phyloP scores from a whole-genome alignment of 140 eudicot genomes.

The Ambrosia hybrid region DNA sequence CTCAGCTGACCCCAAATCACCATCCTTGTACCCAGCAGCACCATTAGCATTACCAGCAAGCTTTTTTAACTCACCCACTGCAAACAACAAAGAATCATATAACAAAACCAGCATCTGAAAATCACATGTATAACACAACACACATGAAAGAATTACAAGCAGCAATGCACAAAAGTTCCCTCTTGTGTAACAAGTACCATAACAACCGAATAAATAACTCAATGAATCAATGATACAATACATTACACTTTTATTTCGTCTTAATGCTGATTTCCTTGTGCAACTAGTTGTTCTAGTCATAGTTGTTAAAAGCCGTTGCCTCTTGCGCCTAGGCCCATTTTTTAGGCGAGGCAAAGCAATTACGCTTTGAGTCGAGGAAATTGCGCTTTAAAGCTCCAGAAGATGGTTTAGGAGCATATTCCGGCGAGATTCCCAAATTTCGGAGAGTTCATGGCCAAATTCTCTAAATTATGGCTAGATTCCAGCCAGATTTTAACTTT shows the following conservation, averaged over 20 bases:
- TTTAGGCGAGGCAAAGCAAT: no score
- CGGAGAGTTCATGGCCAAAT: no score
- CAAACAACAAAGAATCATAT: slow-evolving; percentile 21
- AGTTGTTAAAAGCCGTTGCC: neutral
- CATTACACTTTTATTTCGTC: neutral
- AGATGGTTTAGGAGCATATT: no score
- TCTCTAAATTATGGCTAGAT: no score
- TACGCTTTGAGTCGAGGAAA: no score
- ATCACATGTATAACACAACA: neutral
- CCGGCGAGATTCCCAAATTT: no score
- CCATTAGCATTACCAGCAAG: slow-evolving; percentile 52
- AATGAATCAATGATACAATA: neutral
- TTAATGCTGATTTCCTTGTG: slow-evolving; percentile 2
- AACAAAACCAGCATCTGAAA: neutral
- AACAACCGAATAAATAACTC: neutral
- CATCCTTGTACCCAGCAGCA: slow-evolving; percentile 56
- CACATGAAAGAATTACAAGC: slow-evolving; percentile 11
- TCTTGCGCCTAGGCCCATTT: no score
- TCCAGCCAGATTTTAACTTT: no score
- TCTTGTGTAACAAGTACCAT: neutral
- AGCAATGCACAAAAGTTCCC: slow-evolving; percentile 6
- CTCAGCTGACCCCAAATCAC: slow-evolving; percentile 64
- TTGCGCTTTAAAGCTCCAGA: no score
- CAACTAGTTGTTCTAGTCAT: neutral
- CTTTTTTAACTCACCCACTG: slow-evolving; percentile 56